Base-by-base conservation (phyloP, 2,329 filamentous ascomycete genomes). In the Ophioceras dolichostomum region DNA sequence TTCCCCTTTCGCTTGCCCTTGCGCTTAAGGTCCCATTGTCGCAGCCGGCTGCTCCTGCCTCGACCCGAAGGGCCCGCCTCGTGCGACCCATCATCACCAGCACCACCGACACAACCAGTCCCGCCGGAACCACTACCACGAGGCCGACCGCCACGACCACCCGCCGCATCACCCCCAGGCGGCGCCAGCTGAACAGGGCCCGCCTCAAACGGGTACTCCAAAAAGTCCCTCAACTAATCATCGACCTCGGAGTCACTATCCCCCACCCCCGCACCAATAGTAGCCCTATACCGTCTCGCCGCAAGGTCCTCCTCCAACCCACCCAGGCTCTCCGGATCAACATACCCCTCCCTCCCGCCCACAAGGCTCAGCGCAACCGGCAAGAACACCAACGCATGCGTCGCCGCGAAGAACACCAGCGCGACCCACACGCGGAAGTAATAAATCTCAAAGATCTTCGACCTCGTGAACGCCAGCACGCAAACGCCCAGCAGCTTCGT, bases 371-470 rank as follows among this genome's bases (percentile, higher is more conserved):
- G 67, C 2, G 83, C 81, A 1, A 96, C 91, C 0, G 91, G 91
- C 49, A 98, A 64, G 57, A 96, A 94, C 7, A 98, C 73, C 34
- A 98, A 67, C 1, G 91, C 86, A 57, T 98, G 91, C 9, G 79
- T 70, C 7, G 85, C 85, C 3, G 88, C 93, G 57, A 94, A 89
- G 9, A 93, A 57, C 10, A 98, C 88, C 38, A 98, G 72, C 6
- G 88, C 82, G 14, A 95, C 65, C 91, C 91, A 98, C 31, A 98
- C 83, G 31, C 91, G 75, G 70, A 98, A 98, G 61, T 98, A 98
- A 62, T 98, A 98, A 40, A 98, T 86, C 64, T 98, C 93, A 51
- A 98, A 98, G 53, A 98, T 98, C 73, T 96, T 98, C 58, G 85
- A 94, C 36, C 84, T 69, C 7, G 91, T 98, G 52, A 95, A 98